Evolutionary conservation across 768 basidiomycete species (phyloP).

Genomic region (Brasilioporus rufonigricans): DNA sequence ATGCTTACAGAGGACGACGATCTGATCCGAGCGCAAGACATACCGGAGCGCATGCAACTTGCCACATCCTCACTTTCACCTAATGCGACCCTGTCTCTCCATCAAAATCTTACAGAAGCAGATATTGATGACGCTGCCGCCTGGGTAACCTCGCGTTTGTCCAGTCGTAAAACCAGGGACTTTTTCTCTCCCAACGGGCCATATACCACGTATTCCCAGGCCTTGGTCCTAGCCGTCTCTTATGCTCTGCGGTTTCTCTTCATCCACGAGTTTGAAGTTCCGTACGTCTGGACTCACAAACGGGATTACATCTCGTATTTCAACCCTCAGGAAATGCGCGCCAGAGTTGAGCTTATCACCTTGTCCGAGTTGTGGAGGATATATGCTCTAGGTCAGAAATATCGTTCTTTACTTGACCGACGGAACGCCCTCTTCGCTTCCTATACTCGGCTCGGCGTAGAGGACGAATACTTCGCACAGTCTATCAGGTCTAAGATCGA

Average conservation of each 20-base stretch:
- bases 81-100: slow-evolving; percentile 56
- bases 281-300: slow-evolving; percentile 92
- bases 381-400: slow-evolving; percentile 84
- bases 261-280: slow-evolving; percentile 87
- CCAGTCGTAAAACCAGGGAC: slow-evolving; percentile 64
- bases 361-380: slow-evolving; percentile 90
- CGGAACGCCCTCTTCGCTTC: slow-evolving; percentile 57
- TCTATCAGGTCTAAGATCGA: slow-evolving; percentile 67
- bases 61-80: slow-evolving; percentile 79
- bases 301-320: slow-evolving; percentile 87
- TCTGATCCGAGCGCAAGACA: slow-evolving; percentile 83
- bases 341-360: slow-evolving; percentile 69
- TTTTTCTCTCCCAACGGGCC: slow-evolving; percentile 69
- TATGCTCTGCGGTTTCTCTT: slow-evolving; percentile 80
- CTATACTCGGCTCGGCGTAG: slow-evolving; percentile 65
- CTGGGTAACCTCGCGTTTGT: slow-evolving; percentile 84
- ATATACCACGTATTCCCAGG: slow-evolving; percentile 56
- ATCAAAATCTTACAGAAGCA: slow-evolving; percentile 62
- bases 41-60: slow-evolving; percentile 95
- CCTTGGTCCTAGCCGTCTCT: slow-evolving; percentile 77
- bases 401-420: slow-evolving; percentile 80
- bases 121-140: slow-evolving; percentile 79
- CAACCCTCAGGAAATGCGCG: slow-evolving; percentile 60
- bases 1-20: slow-evolving; percentile 93
- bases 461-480: slow-evolving; percentile 74